Percentiles rank a stretch among this genome's conserved stretches.
These are phyloP conservation scores for Thalassiosira hispida DNA, from an alignment of 352 stramenopile species.

Conservation along the genomic window DNA sequence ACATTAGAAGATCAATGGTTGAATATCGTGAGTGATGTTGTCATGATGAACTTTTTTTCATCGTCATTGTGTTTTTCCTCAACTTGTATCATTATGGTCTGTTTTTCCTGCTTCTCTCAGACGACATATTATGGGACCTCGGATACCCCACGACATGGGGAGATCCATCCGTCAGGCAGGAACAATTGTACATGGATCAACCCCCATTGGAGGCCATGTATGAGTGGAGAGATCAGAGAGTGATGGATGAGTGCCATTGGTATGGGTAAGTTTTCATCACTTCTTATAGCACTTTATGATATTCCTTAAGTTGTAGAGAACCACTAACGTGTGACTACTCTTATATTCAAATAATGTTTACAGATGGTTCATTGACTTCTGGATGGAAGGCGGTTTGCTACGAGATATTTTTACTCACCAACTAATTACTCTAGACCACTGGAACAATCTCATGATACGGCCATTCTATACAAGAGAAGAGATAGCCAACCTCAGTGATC, in stretches of 20 bases:
- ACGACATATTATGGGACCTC: not conserved
- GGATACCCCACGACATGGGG: not conserved
- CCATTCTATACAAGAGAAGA: not conserved
- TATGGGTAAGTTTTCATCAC: constrained; percentile 29
- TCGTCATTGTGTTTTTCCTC: not conserved
- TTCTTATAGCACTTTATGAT: not conserved
- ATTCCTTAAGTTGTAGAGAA: not conserved
- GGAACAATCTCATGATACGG: constrained; percentile 33
- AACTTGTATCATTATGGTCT: not conserved
- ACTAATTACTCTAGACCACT: constrained; percentile 38
- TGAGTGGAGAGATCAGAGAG: constrained; percentile 49
- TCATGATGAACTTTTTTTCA: not conserved
- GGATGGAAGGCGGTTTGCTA: constrained; percentile 45
- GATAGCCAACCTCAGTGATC: not conserved
- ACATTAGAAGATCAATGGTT: constrained; percentile 37
- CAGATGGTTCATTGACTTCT: constrained; percentile 55
- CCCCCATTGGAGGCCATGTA: constrained; percentile 8
- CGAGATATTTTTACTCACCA: constrained; percentile 44
- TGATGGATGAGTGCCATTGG: constrained; percentile 57
- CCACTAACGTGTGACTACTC: not conserved
- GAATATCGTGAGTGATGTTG: constrained; percentile 26
- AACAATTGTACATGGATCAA: not conserved
- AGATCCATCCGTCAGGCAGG: not conserved
- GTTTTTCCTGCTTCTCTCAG: not conserved
- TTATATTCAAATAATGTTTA: not conserved